Base-by-base conservation (phyloP, 306 rosid genomes). In the Ziziphus jujuba region DNA sequence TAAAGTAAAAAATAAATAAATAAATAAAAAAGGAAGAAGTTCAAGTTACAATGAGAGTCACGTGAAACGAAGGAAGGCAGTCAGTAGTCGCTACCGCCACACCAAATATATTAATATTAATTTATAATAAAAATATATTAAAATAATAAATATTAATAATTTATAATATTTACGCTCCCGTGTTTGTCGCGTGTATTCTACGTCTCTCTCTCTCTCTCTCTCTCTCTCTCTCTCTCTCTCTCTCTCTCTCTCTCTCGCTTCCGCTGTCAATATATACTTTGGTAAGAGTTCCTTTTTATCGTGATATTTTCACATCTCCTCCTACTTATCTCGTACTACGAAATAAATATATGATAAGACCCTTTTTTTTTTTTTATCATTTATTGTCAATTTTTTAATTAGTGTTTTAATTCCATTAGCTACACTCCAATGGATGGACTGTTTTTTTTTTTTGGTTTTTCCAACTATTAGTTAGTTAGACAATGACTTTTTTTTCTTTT, bases 171-270 rank as follows among this genome's bases (percentile, higher is more conserved):
- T n/a, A 59, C 59, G 64, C 57, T 68, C 71, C 69, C 74, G 78
- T 65, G 65, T 69, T 79, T 82, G 59, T 79, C 84, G 87, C 87
- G 84, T 68, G 87, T 48, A 34, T 24, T 76, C 48, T 57, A 74
- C 81, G 70, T 73, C 72, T 70, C 65, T 40, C 9, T 5, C 25
- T 21, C 22, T 20, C 21, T 47, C 12, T 7, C 21, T 7, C 49
- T 24, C 16, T 9, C 5, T 2, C 0, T 3, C n/a, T n/a, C n/a
- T n/a, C n/a, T n/a, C n/a, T n/a, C n/a, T n/a, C n/a, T n/a, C n/a
- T n/a, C n/a, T n/a, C n/a, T n/a, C n/a, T n/a, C n/a, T n/a, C n/a
- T n/a, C n/a, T n/a, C n/a, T n/a, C n/a, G n/a, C n/a, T n/a, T n/a
- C 12, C 20, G 22, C 47, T 61, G 53, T 53, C 61, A 35, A 61